Base-by-base conservation (phyloP, 306 rosid species). In the Ceratonia siliqua region DNA sequence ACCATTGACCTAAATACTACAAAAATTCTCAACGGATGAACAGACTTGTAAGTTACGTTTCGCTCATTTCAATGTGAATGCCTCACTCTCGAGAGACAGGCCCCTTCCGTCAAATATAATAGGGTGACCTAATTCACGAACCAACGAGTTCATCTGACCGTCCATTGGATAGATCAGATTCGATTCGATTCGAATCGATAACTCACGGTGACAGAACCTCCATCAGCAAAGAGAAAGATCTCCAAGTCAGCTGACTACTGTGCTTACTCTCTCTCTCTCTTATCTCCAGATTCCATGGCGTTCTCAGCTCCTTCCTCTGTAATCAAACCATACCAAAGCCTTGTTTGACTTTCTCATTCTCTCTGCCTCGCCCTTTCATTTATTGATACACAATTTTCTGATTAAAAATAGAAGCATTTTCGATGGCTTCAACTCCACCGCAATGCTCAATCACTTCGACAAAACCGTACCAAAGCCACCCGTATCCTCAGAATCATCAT, bases 361-460 rank as follows among this genome's bases (percentile, higher is more conserved):
- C 13, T 14, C 57, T 49, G 25, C n/a, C 43, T 50, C 10, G n/a
- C 10, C 6, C 55, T 8, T 43, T 10, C 6, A 12, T 13, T 22
- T 36, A 3, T 25, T 41, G n/a, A 38, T 82, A 82, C 6, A 13
- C 72, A 14, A 32, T 42, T 77, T 4, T 46, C 66, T 69, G 25
- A 14, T n/a, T 2, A 18, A 8, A 3, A 2, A 9, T 11, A 36
- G 9, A 20, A 18, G 45, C 14, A 5, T 57, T 46, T 46, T 45
- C 8, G 59, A 89, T 89, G 94, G 94, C 94, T 63, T 89, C 94
- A 9, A 89, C 81, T 13, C 98, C 83, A 10, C 94, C 94, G 0
- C 87, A 87, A 72, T 88, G 91, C 49, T 87, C 97, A 27, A 72
- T 78, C 81, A 62, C 89, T 10, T 46, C 84, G 3, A 52, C 90